Evolutionary conservation across 371 early-diverging fungal species (phyloP), one percentile per base, ranked within the genome.

Genomic region (Syncephalastrum sp.): DNA sequence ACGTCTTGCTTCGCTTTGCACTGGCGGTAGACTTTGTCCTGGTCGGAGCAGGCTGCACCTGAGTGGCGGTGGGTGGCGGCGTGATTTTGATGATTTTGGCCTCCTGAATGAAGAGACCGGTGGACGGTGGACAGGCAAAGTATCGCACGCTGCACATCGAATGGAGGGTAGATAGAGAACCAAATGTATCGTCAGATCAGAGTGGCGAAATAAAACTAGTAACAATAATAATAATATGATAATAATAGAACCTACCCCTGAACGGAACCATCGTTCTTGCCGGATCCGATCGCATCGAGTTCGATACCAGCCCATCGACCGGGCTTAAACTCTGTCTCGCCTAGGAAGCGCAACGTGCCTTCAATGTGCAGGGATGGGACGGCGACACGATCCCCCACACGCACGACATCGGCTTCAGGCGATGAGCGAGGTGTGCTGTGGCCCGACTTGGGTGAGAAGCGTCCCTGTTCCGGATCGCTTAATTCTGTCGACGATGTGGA

Each of bases 301-400:
- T 87, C 87, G 44, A 90, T 75, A 17, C 91, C 91, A 6, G 87
- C 90, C 91, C 91, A 90, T 5, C 75, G 70, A 5, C 91, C 91
- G 15, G 78, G 73, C 61, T 86, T 87, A 55, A 82, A 81, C 41
- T 82, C 72, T 19, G 84, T 82, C 4, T 82, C 78, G 5, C 91
- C 91, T 23, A 88, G 46, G 59, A 74, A 90, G 23, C 83, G 77
- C 23, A 90, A 68, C 14, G 80, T 82, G 17, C 91, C 91, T 8
- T 67, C 57, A 42, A 84, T 55, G 3, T 63, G 72, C 60, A 83
- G 74, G 42, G 79, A 67, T 4, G 82, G 80, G 3, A 88, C 82
- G 48, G 68, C 58, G 4, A 89, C 87, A 5, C 80, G 65, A 7
- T 74, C 77, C 5, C 85, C 86, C 50, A 80, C 54, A 7, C 29